These are phyloP conservation scores for Penicillium sp. DNA, from an alignment of 2,329 filamentous ascomycete genomes.

Conservation along the genomic window DNA sequence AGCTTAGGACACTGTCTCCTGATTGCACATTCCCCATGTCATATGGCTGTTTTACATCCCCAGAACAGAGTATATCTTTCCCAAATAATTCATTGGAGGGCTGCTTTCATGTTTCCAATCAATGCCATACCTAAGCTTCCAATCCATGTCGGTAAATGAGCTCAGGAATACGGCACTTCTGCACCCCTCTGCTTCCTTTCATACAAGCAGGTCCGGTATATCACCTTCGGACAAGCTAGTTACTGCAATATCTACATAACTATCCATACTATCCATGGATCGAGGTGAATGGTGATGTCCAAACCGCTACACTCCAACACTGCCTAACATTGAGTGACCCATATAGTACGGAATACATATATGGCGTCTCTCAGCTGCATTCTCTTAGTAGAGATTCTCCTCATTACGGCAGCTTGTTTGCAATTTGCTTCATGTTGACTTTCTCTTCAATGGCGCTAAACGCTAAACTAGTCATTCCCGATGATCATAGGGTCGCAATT, in stretches of 20 bases:
- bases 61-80: too few relatives aligned
- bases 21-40: not conserved
- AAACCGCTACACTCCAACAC: not conserved
- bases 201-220: not conserved
- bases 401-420: not conserved
- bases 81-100: not conserved
- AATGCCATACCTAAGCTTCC: not conserved
- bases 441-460: not conserved
- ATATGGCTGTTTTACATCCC: not conserved
- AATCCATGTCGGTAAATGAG: not conserved
- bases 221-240: not conserved
- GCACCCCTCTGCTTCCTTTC: not conserved
- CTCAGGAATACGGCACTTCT: not conserved
- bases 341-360: not conserved
- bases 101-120: not conserved
- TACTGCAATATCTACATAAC: too few relatives aligned
- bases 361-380: not conserved
- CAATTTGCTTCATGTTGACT: not conserved
- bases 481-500: not conserved
- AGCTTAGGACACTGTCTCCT: not conserved
- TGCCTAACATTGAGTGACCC: not conserved
- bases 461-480: not conserved
- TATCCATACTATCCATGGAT: not conserved
- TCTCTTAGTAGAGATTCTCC: not conserved
- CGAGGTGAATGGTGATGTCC: not conserved